Base-by-base conservation (phyloP, 305 asterid species). In the Ilex paraguariensis region DNA sequence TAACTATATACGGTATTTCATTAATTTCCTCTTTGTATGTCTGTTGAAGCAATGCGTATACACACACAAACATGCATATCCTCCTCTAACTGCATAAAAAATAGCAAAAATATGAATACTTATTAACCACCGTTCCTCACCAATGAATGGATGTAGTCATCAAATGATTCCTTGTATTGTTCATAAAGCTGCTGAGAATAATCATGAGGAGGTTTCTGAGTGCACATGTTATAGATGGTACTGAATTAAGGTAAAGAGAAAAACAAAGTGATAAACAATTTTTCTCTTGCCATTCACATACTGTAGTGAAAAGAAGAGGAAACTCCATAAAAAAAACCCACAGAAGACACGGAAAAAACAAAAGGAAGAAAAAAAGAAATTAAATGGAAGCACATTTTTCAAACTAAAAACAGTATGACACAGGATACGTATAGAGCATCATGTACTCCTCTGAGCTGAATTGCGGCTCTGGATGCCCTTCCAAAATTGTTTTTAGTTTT, bases 381-480 rank as follows among this genome's bases (percentile, higher is more conserved):
- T 14, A 44, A 39, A 33, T 15, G 42, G 13, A 31, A 65, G 16
- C 10, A 12, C 2, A 51, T 45, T 31, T 30, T 40, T n/a, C 16
- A 13, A 31, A 36, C 40, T 2, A 51, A 16, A 57, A 17, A 51
- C 31, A 66, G 4, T 3, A 10, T 21, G 15, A 46, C 13, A 14
- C 3, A 74, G 71, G 77, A 81, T 81, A 86, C 95, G 82, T 75
- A 66, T 82, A 87, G 13, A 72, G 76, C 81, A 59, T 56, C 68
- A 84, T 87, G 77, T 77, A 75, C 66, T 87, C 95, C 58, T 82
- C 88, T 0, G 80, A 36, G 55, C 54, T 66, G 64, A 87, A 79
- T 15, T 66, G 73, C 14, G 74, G 42, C 53, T 77, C 79, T 0
- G 70, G 69, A 14, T 44, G 55, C 30, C 74, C 90, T 72, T 75